Base-by-base conservation (phyloP, 176 grass and related monocot genomes). In the Lolium rigidum region DNA sequence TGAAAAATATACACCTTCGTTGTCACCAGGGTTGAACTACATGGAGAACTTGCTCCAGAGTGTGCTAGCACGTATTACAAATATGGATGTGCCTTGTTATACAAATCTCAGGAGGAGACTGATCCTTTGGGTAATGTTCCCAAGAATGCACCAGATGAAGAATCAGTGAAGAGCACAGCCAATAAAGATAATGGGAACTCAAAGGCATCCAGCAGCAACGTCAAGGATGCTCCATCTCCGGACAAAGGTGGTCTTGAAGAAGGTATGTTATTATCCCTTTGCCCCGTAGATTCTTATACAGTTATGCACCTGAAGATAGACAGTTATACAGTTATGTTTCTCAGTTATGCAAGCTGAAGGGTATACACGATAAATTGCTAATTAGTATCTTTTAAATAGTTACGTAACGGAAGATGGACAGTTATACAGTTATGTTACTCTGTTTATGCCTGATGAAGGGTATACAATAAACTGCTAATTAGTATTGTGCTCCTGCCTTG, bases 51-150 rank as follows among this genome's bases (percentile, higher is more conserved):
- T 73, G 90, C 94, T 63, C 83, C 82, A 20, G 97, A 99, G 85
- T 99, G 97, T 93, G 92, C 76, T 44, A 94, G 87, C 76, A 83
- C 97, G 6, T 99, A 99, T 64, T 99, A 91, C 86, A 99, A 99
- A 48, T 99, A 99, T 21, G 97, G 97, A 58, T 90, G 73, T 49
- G 94, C 97, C 49, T 76, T 99, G 51, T 85, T 99, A 24, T 96
- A 88, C 76, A 99, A 99, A 87, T 87, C 92, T 44, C 94, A 99
- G 82, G 97, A 99, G 81, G 97, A 99, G 84, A 79, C 85, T 22
- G 94, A 92, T 80, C 92, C 94, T 48, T 72, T 99, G 62, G 97
- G 94, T 35, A 86, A 92, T 88, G 90, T 99, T 71, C 94, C 97
- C 49, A 90, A 95, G 84, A 85, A 76, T 65, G 48, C 85, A 35